Evolutionary conservation across 768 basidiomycete species (phyloP), one percentile per base, ranked within the genome.

Genomic region (Xerocomellus intermedius): DNA sequence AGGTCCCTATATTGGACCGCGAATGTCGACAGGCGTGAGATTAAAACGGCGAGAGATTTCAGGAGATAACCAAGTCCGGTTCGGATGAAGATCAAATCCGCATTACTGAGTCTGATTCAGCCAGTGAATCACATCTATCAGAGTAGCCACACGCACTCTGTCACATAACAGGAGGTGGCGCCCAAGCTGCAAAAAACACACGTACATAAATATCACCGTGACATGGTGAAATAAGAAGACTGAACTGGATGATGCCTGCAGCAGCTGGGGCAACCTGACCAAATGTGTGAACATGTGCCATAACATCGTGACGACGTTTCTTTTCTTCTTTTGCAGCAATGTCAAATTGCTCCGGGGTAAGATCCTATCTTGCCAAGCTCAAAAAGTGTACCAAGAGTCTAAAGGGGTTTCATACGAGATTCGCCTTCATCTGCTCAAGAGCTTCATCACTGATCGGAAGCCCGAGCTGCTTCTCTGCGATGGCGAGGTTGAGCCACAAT

Each of bases 271-370:
- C 95, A 49, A 95, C 89, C 42, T 80, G 82, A 6, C 95, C 95
- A 69, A 98, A 99, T 4, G 95, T 97, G 74, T 98, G 94, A 42
- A 99, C 97, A 67, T 99, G 97, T 0, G 97, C 97, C 97, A 99
- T 99, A 42, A 99, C 97, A 73, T 99, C 97, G 75, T 99, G 97
- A 13, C 97, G 82, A 24, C 97, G 77, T 74, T 94, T 97, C 78
- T 97, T 98, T 75, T 99, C 97, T 72, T 99, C 97, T 52, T 81
- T 76, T 0, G 94, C 95, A 2, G 97, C 97, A 50, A 91, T 79
- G 59, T 86, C 87, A 66, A 98, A 96, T 75, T 99, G 97, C 45
- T 87, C 83, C 12, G 83, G 87, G 52, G 94, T 93, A 30, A 98
- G 74, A 43, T 87, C 70, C 94, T 95, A 63, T 13, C 35, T 53